These are phyloP conservation scores for Lactarius pseudohatsudake DNA, from an alignment of 768 basidiomycete genomes.

Conservation along the genomic window DNA sequence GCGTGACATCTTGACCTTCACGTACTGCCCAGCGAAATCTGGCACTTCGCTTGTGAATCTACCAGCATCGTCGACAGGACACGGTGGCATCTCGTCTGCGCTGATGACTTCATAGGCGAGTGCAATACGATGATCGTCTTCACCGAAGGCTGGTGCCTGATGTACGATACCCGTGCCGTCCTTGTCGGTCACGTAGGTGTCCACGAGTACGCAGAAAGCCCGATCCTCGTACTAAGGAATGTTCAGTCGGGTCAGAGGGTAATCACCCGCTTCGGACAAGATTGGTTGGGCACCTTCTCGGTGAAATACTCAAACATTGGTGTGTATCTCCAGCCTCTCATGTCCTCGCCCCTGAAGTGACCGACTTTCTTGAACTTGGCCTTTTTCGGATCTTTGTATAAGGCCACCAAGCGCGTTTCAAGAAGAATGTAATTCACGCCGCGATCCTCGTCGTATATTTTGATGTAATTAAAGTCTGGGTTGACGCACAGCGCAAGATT, in stretches of 20 bases:
- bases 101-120: conserved; percentile 80
- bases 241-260: conserved; percentile 2
- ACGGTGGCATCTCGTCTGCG: conserved; percentile 91
- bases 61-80: conserved; percentile 90
- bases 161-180: conserved; percentile 99
- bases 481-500: conserved; percentile 96
- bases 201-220: conserved; percentile 85
- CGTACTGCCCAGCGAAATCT: conserved; percentile 83
- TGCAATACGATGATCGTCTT: conserved; percentile 96
- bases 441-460: conserved; percentile 88
- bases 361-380: conserved; percentile 92
- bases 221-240: conserved; percentile 75
- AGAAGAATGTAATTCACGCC: conserved; percentile 90
- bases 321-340: conserved; percentile 95
- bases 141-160: conserved; percentile 97
- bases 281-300: conserved; percentile 62
- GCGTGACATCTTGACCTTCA: conserved; percentile 62
- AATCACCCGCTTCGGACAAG: not conserved
- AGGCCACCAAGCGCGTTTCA: conserved; percentile 78
- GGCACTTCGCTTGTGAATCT: conserved; percentile 85
- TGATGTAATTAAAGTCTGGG: conserved; percentile 94
- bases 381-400: conserved; percentile 97
- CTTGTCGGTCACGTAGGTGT: conserved; percentile 89
- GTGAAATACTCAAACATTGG: conserved; percentile 97
- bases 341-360: conserved; percentile 84